phyloP scores from a whole-genome alignment of 208 protist species.

The Acanthamoeba divionensis region DNA sequence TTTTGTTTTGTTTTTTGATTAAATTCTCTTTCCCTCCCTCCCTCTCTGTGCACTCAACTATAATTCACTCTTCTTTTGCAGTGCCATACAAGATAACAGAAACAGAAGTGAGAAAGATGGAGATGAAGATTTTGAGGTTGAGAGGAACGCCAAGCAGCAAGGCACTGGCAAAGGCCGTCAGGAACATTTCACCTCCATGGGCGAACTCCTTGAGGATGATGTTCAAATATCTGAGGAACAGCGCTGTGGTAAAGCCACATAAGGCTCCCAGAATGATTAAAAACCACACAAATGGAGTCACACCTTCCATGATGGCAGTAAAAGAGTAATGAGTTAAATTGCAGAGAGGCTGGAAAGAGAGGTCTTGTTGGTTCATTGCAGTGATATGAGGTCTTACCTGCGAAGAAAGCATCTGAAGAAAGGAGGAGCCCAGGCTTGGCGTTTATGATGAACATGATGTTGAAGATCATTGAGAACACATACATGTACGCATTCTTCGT shows the following conservation, averaged over 20 bases:
- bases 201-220: slow-evolving; percentile 38
- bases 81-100: slow-evolving; percentile 36
- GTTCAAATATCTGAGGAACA: slow-evolving; percentile 8
- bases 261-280: not conserved
- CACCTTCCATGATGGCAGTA: too few relatives aligned
- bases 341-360: not conserved
- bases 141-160: not conserved
- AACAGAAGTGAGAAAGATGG: not conserved
- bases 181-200: slow-evolving; percentile 10
- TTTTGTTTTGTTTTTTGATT: too few relatives aligned
- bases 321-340: too few relatives aligned
- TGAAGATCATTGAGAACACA: slow-evolving; percentile 19
- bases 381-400: not conserved
- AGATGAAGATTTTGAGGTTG: not conserved
- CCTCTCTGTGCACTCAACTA: not conserved
- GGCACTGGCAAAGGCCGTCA: not conserved
- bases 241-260: not conserved
- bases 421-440: not conserved
- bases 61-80: not conserved
- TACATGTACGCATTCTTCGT: slow-evolving; percentile 33
- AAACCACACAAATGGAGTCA: not conserved
- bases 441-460: not conserved
- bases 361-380: not conserved
- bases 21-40: too few relatives aligned
- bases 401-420: not conserved